Conservation (phyloP, 2,329 filamentous ascomycete species). For the Pseudogymnoascus sp. region DNA sequence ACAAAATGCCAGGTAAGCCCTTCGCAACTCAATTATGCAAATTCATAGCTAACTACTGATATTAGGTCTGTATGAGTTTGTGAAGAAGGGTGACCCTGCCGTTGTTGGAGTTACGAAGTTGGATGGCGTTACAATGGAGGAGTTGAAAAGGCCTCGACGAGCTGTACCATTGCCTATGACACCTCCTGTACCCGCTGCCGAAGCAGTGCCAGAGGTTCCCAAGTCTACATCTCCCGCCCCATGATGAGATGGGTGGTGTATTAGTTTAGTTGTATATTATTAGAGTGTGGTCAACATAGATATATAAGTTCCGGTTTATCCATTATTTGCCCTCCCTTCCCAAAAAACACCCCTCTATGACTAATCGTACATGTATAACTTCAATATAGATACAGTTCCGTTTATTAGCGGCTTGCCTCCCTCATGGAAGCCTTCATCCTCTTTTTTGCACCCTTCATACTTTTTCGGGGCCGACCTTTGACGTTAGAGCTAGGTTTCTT, state of each 20-base stretch:
- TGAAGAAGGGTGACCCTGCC: constrained; percentile 81
- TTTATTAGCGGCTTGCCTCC: not conserved
- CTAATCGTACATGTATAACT: constrained; percentile 2
- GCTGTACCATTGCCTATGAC: constrained; percentile 39
- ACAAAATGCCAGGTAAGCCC: constrained; percentile 79
- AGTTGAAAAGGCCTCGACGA: constrained; percentile 71
- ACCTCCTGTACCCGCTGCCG: not conserved
- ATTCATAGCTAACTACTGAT: not conserved
- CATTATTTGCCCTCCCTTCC: not conserved
- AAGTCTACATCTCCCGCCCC: not conserved
- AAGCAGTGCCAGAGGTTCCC: not conserved
- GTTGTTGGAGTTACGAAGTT: constrained; percentile 91
- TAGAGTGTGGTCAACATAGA: not conserved
- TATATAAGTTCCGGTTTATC: not conserved
- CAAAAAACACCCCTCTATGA: not conserved
- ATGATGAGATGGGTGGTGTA: not conserved
- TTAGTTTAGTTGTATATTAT: constrained; percentile 4
- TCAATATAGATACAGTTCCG: not conserved
- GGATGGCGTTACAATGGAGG: constrained; percentile 70
- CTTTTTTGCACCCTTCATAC: constrained; percentile 59
- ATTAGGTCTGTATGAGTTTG: constrained; percentile 78
- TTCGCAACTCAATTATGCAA: constrained; percentile 26
- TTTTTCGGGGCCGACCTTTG: constrained; percentile 52
- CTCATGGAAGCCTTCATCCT: not conserved
- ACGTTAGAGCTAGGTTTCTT: constrained; percentile 45